These are phyloP conservation scores for Darksidea phi DNA, from an alignment of 495 filamentous ascomycete species.

Conservation along the genomic window DNA sequence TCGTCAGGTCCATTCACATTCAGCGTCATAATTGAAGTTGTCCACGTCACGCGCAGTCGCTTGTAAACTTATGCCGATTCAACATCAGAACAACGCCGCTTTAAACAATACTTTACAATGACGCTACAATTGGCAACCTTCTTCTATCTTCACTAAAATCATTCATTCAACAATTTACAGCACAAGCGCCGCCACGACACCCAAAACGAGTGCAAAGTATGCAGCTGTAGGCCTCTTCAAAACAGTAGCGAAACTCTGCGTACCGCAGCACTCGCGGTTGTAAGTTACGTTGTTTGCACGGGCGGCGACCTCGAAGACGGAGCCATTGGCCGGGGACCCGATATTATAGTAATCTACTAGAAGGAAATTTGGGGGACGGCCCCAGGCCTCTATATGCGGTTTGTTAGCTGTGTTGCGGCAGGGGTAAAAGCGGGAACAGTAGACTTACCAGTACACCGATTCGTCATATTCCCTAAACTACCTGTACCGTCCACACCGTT, in stretches of 20 bases:
- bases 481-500: constrained; percentile 66
- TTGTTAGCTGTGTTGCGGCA: background rate
- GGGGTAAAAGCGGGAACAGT: background rate
- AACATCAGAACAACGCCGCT: no score
- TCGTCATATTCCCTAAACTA: constrained; percentile 67
- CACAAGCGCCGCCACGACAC: constrained; percentile 3
- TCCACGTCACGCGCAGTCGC: no score
- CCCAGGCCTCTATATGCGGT: constrained; percentile 52
- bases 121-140: no score
- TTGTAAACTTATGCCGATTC: no score
- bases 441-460: constrained; percentile 63
- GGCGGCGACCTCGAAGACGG: constrained; percentile 89
- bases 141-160: no score
- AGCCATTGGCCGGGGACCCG: constrained; percentile 64
- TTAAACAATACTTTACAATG: no score
- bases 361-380: constrained; percentile 76
- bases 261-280: constrained; percentile 69
- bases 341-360: constrained; percentile 87
- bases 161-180: no score
- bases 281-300: constrained; percentile 83
- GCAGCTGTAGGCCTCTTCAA: background rate
- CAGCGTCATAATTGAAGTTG: no score
- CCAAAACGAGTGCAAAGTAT: constrained; percentile 10
- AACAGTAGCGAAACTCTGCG: constrained; percentile 3
- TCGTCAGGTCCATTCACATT: no score